Evolutionary conservation across 2,329 filamentous ascomycete species (phyloP).

Genomic region (Monosporascus sp.): DNA sequence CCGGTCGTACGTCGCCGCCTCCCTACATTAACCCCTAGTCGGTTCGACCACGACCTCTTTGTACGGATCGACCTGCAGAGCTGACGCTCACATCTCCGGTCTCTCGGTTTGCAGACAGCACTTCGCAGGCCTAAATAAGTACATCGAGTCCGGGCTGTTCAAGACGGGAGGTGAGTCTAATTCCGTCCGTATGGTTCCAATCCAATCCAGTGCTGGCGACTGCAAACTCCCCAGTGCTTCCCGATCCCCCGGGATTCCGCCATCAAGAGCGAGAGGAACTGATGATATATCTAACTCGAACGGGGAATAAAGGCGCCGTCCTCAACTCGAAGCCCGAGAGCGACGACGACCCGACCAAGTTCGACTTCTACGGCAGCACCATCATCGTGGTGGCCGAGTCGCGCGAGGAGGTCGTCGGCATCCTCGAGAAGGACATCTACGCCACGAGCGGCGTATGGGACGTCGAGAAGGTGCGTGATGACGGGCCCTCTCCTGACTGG

Average conservation of each 20-base stretch:
- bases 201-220: neutral
- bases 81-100: neutral
- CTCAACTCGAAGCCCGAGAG: constrained; percentile 62
- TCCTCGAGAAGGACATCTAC: constrained; percentile 70
- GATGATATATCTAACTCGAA: neutral
- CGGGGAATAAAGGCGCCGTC: constrained; percentile 55
- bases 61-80: constrained; percentile 3
- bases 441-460: constrained; percentile 73
- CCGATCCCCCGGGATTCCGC: neutral
- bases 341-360: constrained; percentile 35
- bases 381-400: constrained; percentile 62
- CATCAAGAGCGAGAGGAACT: constrained; percentile 1
- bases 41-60: neutral
- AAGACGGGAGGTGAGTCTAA: constrained; percentile 58
- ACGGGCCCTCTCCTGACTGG: too few relatives aligned
- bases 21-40: too few relatives aligned
- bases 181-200: neutral
- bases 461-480: constrained; percentile 50
- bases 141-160: constrained; percentile 49
- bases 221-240: neutral
- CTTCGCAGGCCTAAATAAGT: constrained; percentile 48
- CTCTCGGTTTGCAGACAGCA: constrained; percentile 35
- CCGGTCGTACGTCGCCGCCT: constrained; percentile 41
- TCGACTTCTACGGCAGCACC: constrained; percentile 68
- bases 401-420: constrained; percentile 62